Evolutionary conservation across 2,329 filamentous ascomycete species (phyloP), one percentile per base, ranked within the genome.

Genomic region (Fusarium cyanostomum): DNA sequence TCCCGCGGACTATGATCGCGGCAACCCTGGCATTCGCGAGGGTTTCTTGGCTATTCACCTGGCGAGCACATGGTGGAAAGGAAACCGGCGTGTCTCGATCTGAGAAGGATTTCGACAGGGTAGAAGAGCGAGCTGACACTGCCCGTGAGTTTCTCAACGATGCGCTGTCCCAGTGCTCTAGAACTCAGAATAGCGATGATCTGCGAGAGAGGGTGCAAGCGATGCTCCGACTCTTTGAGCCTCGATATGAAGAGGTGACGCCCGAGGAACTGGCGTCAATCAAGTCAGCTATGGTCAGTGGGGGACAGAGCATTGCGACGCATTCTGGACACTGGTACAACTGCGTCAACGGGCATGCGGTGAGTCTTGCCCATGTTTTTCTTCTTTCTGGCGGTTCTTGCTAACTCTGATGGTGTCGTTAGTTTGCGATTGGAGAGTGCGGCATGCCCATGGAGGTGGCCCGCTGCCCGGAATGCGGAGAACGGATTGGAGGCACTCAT

Each of bases 341-440:
- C 5, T 76, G 73, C 24, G 50, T 39, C 28, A 75, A 75, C 26
- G 69, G 72, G 1, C 73, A 76, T 53, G 60, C 70, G 33, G 72
- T 73, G 39, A 44, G 66, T 66, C 35, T 12, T 1, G 6, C 21
- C 6, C 21, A 21, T 4, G n/a, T 10, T 18, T 15, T 28, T 9
- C 27, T 8, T 15, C 38, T 18, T 8, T 51, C 0, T 18, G 3
- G 24, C 0, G 28, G 3, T 7, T 44, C 10, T 45, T 33, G 49
- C 27, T 52, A 13, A 52, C 24, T 4, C 34, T 45, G 7, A 30
- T 3, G 21, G 8, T 12, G 3, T 12, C 26, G 24, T 28, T 33
- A 85, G 15, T 88, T 91, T 63, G 85, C 86, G 0, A 80, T 90
- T n/a, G 87, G 87, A 2, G 85, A 90, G 58, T 90, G 88, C 66